These are phyloP conservation scores for Exophiala xenobiotica DNA, from an alignment of 2,329 filamentous ascomycete species.

Conservation along the genomic window DNA sequence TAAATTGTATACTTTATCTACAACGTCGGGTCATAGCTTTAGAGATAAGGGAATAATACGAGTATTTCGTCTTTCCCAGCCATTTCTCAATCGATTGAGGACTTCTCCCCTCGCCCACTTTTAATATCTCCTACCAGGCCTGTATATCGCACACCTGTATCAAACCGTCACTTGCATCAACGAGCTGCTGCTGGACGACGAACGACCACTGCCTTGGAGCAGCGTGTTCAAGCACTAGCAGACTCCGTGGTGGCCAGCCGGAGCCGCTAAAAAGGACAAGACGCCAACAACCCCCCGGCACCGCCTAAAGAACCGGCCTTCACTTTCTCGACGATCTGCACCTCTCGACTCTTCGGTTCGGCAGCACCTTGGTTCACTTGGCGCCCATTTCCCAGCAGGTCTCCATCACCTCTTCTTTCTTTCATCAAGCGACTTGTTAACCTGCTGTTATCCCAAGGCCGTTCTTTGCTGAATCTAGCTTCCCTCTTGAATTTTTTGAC, in stretches of 20 bases:
- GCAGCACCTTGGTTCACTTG: constrained; percentile 18
- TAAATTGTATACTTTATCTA: constrained; percentile 6
- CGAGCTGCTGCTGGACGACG: constrained; percentile 10
- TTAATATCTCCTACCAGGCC: constrained; percentile 29
- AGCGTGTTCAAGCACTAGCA: not conserved
- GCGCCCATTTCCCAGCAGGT: constrained; percentile 9
- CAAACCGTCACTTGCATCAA: constrained; percentile 13
- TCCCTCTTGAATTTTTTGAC: too few species aligned
- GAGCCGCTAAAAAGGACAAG: not conserved
- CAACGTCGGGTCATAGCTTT: constrained; percentile 4
- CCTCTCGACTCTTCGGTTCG: constrained; percentile 17
- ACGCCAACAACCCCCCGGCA: not conserved
- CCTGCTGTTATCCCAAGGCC: constrained; percentile 13
- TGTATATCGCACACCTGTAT: constrained; percentile 20
- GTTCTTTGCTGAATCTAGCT: constrained; percentile 2
- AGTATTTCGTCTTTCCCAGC: too few species aligned
- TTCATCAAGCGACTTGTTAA: constrained; percentile 16
- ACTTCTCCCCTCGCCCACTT: constrained; percentile 26
- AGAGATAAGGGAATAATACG: too few species aligned
- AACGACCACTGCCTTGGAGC: not conserved
- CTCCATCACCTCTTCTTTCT: constrained; percentile 8
- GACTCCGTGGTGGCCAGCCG: constrained; percentile 7
- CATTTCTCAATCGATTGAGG: too few species aligned
- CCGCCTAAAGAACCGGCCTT: not conserved
- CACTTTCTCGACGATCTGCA: constrained; percentile 16